These are phyloP conservation scores for Phytophthora cryptogea DNA, from an alignment of 352 stramenopile species.

Conservation along the genomic window DNA sequence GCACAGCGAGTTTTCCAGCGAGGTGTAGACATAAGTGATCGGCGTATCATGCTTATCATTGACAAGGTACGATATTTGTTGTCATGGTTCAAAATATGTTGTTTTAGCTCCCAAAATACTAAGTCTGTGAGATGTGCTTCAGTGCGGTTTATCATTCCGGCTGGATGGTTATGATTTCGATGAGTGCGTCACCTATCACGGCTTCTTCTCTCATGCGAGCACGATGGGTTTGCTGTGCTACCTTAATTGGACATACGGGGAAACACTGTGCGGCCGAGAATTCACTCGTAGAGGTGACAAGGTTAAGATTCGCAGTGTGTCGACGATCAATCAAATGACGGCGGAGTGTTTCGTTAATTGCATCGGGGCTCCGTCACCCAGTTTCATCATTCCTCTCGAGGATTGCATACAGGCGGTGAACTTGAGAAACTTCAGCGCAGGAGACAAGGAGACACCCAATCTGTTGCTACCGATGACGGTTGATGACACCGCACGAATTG, in stretches of 20 bases:
- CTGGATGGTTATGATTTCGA: constrained; percentile 62
- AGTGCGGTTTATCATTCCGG: constrained; percentile 74
- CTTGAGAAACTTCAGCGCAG: constrained; percentile 39
- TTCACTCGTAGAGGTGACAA: constrained; percentile 41
- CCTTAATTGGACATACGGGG: constrained; percentile 61
- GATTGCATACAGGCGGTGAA: constrained; percentile 70
- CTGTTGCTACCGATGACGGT: constrained; percentile 40
- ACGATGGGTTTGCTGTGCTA: constrained; percentile 53
- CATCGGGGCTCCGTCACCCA: background rate
- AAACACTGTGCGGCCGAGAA: constrained; percentile 46
- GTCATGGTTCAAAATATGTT: background rate
- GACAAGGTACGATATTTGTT: constrained; percentile 46
- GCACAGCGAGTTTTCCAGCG: constrained; percentile 66
- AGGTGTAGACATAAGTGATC: constrained; percentile 50
- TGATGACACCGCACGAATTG: constrained; percentile 46
- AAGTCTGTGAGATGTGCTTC: background rate
- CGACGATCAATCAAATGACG: constrained; percentile 40
- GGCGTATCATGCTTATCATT: constrained; percentile 56
- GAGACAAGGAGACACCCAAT: constrained; percentile 22
- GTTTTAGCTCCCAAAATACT: background rate
- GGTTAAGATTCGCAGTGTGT: constrained; percentile 40
- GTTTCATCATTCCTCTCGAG: constrained; percentile 28
- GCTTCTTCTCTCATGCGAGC: constrained; percentile 60
- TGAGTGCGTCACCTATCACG: constrained; percentile 49
- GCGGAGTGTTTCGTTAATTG: constrained; percentile 52